A percentile compares a stretch with the other conserved stretches of the same genome.
These are phyloP conservation scores for Saccharomycopsis schoenii DNA, from an alignment of 805 yeast genomes.

Conservation along the genomic window DNA sequence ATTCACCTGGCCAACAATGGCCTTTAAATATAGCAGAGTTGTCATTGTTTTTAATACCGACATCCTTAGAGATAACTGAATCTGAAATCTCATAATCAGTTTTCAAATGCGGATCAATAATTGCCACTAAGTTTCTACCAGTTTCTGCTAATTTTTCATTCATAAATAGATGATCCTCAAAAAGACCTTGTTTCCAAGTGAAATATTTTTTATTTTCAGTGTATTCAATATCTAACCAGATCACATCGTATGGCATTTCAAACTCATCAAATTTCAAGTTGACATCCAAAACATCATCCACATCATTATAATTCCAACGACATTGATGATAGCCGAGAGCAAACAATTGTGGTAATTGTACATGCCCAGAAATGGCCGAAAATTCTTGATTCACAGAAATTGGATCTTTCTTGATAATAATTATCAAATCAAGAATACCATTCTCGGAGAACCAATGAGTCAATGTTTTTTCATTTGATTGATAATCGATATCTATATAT, in stretches of 20 bases:
- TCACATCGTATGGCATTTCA: conserved; percentile 76
- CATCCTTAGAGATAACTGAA: conserved; percentile 30
- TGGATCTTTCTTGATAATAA: conserved; percentile 55
- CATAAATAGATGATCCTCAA: conserved; percentile 70
- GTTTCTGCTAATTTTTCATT: conserved; percentile 52
- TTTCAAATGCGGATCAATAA: conserved; percentile 89
- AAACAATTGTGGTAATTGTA: conserved; percentile 65
- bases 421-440: conserved; percentile 69
- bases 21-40: conserved; percentile 53
- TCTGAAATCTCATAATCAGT: conserved; percentile 58
- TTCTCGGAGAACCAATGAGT: conserved; percentile 94
- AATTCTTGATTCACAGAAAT: conserved; percentile 48
- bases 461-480: conserved; percentile 25
- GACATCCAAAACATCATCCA: conserved; percentile 72
- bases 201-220: conserved; percentile 80
- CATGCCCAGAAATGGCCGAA: conserved; percentile 62
- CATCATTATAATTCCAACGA: conserved; percentile 93
- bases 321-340: conserved; percentile 92
- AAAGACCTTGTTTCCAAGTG: conserved; percentile 72
- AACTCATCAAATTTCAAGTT: conserved; percentile 58
- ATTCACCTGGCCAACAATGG: conserved; percentile 97
- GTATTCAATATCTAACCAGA: conserved; percentile 94
- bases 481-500: conserved; percentile 59
- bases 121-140: conserved; percentile 72
- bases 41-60: conserved; percentile 37